Percentiles rank a stretch among this genome's conserved stretches.
Evolutionary conservation across 305 asterid genomes (phyloP).

Genomic region (Fraxinus angustifolia): DNA sequence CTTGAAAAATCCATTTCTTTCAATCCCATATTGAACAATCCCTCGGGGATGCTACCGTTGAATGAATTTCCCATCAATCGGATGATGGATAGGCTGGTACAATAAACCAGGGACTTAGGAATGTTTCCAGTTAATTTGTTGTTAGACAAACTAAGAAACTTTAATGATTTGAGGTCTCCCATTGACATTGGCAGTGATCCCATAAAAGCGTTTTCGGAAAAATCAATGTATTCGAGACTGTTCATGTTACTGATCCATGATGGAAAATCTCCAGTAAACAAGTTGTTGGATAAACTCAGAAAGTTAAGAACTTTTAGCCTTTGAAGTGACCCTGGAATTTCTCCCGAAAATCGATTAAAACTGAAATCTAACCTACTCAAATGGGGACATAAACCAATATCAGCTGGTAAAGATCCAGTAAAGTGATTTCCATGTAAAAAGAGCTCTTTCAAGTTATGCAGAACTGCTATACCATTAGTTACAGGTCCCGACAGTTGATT

Average conservation of each 20-base stretch:
- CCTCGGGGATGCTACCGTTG: conserved; percentile 56
- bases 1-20: conserved; percentile 71
- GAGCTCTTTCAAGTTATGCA: conserved; percentile 70
- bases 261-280: conserved; percentile 67
- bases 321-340: conserved; percentile 52
- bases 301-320: conserved; percentile 35
- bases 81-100: conserved; percentile 41
- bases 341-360: conserved; percentile 48
- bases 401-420: conserved; percentile 60
- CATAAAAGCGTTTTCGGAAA: conserved; percentile 52
- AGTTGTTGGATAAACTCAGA: conserved; percentile 47
- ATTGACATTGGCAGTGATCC: conserved; percentile 60
- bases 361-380: conserved; percentile 50
- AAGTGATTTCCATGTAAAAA: conserved; percentile 50
- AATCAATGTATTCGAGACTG: conserved; percentile 48
- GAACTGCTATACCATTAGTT: conserved; percentile 44
- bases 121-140: conserved; percentile 55
- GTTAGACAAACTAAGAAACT: conserved; percentile 35
- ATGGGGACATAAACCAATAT: conserved; percentile 75
- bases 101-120: conserved; percentile 47
- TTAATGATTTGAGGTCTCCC: conserved; percentile 47
- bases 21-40: conserved; percentile 56
- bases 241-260: conserved; percentile 51
- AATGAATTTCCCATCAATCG: conserved; percentile 53
- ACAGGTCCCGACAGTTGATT: conserved; percentile 56